Percentiles rank a stretch among this genome's conserved stretches.
These are phyloP conservation scores for Metarhizium guizhouense DNA, from an alignment of 2,329 filamentous ascomycete genomes.

Conservation along the genomic window DNA sequence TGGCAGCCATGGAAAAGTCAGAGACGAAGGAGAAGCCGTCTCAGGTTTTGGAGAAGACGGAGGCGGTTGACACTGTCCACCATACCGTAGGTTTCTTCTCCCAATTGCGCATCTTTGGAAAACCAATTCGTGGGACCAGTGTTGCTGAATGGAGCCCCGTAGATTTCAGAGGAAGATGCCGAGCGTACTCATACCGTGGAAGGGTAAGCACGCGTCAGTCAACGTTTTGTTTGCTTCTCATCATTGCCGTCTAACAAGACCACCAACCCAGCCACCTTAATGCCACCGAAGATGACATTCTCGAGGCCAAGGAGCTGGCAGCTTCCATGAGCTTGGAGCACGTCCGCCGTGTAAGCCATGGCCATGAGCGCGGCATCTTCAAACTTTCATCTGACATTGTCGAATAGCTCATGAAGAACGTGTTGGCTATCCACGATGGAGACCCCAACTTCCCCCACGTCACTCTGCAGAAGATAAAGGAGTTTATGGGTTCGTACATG, in stretches of 20 bases:
- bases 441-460: slow-evolving; percentile 30
- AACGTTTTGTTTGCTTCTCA: background rate
- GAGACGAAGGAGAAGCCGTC: background rate
- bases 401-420: slow-evolving; percentile 23
- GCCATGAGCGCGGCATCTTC: background rate
- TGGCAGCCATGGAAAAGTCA: slow-evolving; percentile 2
- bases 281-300: slow-evolving; percentile 33
- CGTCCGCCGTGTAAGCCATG: slow-evolving; percentile 17
- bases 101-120: background rate
- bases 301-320: slow-evolving; percentile 32
- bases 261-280: slow-evolving; percentile 15
- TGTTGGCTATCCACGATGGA: slow-evolving; percentile 23
- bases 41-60: background rate
- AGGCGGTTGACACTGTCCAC: background rate
- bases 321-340: slow-evolving; percentile 24
- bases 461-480: slow-evolving; percentile 25
- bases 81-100: background rate
- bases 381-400: background rate
- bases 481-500: slow-evolving; percentile 22
- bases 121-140: background rate
- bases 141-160: background rate
- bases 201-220: background rate
- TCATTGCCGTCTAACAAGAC: background rate
- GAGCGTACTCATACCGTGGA: background rate
- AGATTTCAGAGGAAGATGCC: background rate